These are phyloP conservation scores for Carallia brachiata DNA, from an alignment of 345 rosid species.

Conservation along the genomic window DNA sequence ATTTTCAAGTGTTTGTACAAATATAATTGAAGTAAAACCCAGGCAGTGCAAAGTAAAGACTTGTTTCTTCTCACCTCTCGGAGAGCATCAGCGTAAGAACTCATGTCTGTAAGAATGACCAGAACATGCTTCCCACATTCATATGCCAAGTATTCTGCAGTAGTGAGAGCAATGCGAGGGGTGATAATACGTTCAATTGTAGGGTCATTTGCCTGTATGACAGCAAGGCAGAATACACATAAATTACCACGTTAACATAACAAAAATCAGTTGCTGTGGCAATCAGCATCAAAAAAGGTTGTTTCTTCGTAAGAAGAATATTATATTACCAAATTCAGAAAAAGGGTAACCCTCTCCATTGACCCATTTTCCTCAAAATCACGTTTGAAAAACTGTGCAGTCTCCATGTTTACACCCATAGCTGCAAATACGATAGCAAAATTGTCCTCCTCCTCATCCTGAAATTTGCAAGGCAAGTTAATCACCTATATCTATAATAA, in stretches of 20 bases:
- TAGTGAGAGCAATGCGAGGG: slow-evolving; percentile 92
- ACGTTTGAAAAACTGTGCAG: slow-evolving; percentile 96
- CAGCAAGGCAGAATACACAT: slow-evolving; percentile 3
- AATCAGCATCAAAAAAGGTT: neutral
- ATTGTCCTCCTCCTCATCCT: slow-evolving; percentile 89
- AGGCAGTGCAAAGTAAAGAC: slow-evolving; percentile 5
- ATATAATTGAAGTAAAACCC: neutral
- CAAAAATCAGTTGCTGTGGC: neutral
- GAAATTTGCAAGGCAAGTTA: slow-evolving; percentile 18
- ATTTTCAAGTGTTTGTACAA: neutral
- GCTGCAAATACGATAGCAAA: slow-evolving; percentile 99
- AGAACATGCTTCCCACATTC: slow-evolving; percentile 98
- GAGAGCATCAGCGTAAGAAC: slow-evolving; percentile 98
- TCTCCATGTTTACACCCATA: slow-evolving; percentile 99
- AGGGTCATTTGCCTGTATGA: slow-evolving; percentile 88
- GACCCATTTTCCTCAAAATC: slow-evolving; percentile 99
- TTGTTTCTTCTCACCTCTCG: slow-evolving; percentile 63
- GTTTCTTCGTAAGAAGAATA: neutral
- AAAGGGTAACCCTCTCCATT: slow-evolving; percentile 96
- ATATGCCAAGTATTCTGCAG: slow-evolving; percentile 96
- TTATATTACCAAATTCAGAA: slow-evolving; percentile 67
- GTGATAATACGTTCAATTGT: slow-evolving; percentile 96
- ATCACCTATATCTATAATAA: neutral
- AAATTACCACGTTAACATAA: neutral
- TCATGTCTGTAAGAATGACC: slow-evolving; percentile 94